Evolutionary conservation across 2,329 filamentous ascomycete species (phyloP), one percentile per base, ranked within the genome.

Genomic region (Trichoderma asperellum): DNA sequence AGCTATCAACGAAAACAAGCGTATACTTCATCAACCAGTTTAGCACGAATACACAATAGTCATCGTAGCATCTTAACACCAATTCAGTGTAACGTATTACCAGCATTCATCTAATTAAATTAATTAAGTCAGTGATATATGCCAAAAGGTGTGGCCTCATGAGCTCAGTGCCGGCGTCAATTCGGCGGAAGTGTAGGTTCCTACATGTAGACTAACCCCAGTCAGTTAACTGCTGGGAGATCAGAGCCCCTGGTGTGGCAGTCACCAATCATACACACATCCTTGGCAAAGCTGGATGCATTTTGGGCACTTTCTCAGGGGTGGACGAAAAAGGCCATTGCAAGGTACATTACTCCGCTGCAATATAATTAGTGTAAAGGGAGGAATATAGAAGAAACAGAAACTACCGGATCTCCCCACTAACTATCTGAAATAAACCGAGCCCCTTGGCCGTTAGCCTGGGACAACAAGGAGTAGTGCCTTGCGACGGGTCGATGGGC

Each of bases 71-170:
- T 52, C 40, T 59, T 11, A 32, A 29, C 64, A 67, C 64, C 55
- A 21, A 43, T n/a, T 18, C 7, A 34, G 65, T 68, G 65, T 61
- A 68, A 68, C 65, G 65, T 68, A 32, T 68, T 68, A 68, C 35
- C 43, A 27, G 18, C 16, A 29, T 8, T 16, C 37, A 2, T 53
- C 14, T 40, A n/a, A 32, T 43, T 43, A 43, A 27, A 58, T 53
- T 18, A 52, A 11, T 4, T 62, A 32, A 55, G 43, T 29, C 5
- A 14, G 37, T 56, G 40, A 52, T 32, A 18, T 18, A 35, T 14
- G 14, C 56, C 35, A 56, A 35, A 59, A 49, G 18, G 29, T 60
- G 16, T 53, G n/a, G 37, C 59, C 6, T 21, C 47, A 35, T 47
- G 21, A 43, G 34, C 16, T 27, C 64, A 61, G 27, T 49, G n/a